phyloP scores from a whole-genome alignment of 768 basidiomycete genomes.

The Arthromyces matolae region DNA sequence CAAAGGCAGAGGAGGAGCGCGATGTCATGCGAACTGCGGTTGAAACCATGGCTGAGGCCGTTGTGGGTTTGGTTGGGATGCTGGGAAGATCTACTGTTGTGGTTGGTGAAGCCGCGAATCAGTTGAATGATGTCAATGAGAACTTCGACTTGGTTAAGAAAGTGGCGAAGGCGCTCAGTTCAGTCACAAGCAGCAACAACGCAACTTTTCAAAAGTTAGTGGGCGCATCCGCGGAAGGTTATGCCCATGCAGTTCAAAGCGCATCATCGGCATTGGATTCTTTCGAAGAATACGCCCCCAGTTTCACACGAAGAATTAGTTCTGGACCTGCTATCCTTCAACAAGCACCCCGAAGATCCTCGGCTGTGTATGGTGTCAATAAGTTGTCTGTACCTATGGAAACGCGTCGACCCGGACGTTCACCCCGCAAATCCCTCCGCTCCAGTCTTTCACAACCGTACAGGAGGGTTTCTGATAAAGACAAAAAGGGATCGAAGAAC shows the following conservation, averaged over 20 bases:
- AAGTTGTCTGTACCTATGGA: slow-evolving; percentile 41
- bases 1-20: slow-evolving; percentile 62
- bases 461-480: slow-evolving; percentile 60
- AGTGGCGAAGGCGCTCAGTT: slow-evolving; percentile 48
- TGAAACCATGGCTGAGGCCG: slow-evolving; percentile 58
- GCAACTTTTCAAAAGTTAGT: slow-evolving; percentile 63
- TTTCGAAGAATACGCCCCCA: slow-evolving; percentile 49
- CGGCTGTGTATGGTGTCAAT: slow-evolving; percentile 34
- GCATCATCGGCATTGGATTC: slow-evolving; percentile 38
- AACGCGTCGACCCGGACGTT: slow-evolving; percentile 50
- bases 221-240: slow-evolving; percentile 62
- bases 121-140: slow-evolving; percentile 34
- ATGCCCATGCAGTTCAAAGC: slow-evolving; percentile 35
- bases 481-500: slow-evolving; percentile 62
- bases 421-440: slow-evolving; percentile 73
- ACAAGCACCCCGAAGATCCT: slow-evolving; percentile 35
- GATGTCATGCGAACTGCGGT: slow-evolving; percentile 62
- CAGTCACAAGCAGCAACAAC: slow-evolving; percentile 64
- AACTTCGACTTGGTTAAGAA: slow-evolving; percentile 33
- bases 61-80: slow-evolving; percentile 75
- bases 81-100: slow-evolving; percentile 74
- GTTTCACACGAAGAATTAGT: slow-evolving; percentile 46
- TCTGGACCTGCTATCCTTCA: slow-evolving; percentile 48
- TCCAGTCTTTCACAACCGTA: slow-evolving; percentile 62
- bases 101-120: slow-evolving; percentile 53